A percentile compares a stretch with the other conserved stretches of the same genome.
phyloP scores from a whole-genome alignment of 805 yeast genomes.

The Danielia oregonensis region DNA sequence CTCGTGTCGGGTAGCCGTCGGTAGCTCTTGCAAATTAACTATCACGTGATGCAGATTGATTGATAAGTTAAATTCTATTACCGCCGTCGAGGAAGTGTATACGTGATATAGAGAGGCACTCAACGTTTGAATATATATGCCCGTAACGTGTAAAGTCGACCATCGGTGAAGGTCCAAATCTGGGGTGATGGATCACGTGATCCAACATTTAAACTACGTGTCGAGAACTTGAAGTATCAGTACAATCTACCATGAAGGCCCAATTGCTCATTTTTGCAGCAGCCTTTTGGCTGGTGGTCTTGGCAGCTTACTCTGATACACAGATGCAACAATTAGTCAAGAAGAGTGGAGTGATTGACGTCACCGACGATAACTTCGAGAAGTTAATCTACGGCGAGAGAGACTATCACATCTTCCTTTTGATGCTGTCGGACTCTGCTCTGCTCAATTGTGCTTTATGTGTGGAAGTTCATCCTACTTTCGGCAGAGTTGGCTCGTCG shows the following conservation, averaged over 20 bases:
- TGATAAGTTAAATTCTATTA: not conserved
- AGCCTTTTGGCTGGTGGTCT: constrained; percentile 9
- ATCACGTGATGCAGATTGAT: not conserved
- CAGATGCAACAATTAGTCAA: constrained; percentile 11
- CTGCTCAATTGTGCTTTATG: constrained; percentile 78
- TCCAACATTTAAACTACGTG: too few species aligned
- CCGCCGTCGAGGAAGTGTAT: not conserved
- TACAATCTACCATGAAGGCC: not conserved
- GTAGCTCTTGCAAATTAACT: constrained; percentile 17
- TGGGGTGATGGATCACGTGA: too few species aligned
- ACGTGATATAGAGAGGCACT: too few species aligned
- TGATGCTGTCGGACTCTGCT: constrained; percentile 71
- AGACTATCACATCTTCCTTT: constrained; percentile 61
- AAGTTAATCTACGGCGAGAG: constrained; percentile 57
- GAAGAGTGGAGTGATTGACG: constrained; percentile 7
- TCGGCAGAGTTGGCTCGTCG: constrained; percentile 55
- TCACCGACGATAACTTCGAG: constrained; percentile 62
- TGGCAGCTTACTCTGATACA: constrained; percentile 14
- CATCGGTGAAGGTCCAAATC: too few species aligned
- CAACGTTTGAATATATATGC: too few species aligned
- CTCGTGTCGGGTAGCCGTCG: constrained; percentile 33
- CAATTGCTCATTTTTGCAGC: not conserved
- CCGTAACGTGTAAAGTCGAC: too few species aligned
- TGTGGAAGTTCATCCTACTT: constrained; percentile 63
- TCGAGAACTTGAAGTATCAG: not conserved